Conservation (phyloP, 305 asterid species). For the Euphrasia arctica region DNA sequence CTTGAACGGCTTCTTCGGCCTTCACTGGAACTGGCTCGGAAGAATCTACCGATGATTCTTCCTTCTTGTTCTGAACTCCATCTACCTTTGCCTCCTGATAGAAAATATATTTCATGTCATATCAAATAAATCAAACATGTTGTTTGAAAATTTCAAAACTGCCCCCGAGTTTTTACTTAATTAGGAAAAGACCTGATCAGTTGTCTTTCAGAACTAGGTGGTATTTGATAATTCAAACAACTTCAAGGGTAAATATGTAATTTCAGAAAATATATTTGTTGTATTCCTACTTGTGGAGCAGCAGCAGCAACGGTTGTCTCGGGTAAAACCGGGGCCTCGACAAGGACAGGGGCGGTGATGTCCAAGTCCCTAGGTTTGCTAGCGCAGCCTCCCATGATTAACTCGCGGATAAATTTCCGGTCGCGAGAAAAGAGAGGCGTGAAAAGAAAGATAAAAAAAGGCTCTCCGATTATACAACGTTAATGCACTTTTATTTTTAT, state of each 20-base stretch:
- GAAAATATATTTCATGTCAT: background rate
- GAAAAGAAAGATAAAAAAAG: background rate
- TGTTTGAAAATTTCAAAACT: background rate
- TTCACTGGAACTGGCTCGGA: no score
- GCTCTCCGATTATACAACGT: background rate
- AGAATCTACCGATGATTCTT: constrained; percentile 27
- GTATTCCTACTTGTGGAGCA: constrained; percentile 33
- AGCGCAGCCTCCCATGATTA: constrained; percentile 77
- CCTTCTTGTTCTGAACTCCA: constrained; percentile 36
- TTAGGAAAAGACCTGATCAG: no score
- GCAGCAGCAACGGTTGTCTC: constrained; percentile 28
- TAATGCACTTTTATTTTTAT: constrained; percentile 19
- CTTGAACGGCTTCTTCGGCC: constrained; percentile 16
- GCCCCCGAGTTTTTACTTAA: no score
- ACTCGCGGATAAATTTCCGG: constrained; percentile 2
- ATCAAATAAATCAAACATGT: background rate
- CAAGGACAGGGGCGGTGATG: constrained; percentile 31
- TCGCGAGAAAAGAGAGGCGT: constrained; percentile 25
- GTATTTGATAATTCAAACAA: background rate
- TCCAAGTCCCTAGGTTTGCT: constrained; percentile 72
- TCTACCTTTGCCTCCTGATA: constrained; percentile 34
- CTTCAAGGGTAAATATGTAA: no score
- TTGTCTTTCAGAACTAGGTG: background rate
- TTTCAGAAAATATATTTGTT: background rate
- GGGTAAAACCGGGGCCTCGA: background rate